phyloP scores from a whole-genome alignment of 1,139 yeast species.

The Diutina neorugosa region DNA sequence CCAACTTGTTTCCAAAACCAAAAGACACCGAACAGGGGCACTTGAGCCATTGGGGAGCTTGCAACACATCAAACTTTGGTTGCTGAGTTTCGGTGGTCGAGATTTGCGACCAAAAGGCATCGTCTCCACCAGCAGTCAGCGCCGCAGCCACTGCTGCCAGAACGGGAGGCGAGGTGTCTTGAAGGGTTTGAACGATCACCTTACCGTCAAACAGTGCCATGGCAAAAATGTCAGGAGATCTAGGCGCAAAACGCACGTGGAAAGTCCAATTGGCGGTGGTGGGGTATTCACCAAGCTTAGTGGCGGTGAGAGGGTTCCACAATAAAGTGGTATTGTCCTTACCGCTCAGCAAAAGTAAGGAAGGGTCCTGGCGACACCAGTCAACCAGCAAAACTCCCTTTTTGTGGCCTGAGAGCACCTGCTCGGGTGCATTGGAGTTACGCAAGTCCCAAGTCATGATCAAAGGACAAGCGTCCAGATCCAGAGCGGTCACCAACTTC shows the following conservation, averaged over 20 bases:
- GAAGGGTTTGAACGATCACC: conserved; percentile 72
- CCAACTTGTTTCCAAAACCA: conserved; percentile 91
- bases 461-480: conserved; percentile 68
- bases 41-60: conserved; percentile 85
- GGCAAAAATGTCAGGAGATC: conserved; percentile 84
- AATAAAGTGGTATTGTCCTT: conserved; percentile 78
- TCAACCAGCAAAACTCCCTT: conserved; percentile 85
- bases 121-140: conserved; percentile 34
- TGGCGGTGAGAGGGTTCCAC: conserved; percentile 79
- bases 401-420: conserved; percentile 64
- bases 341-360: conserved; percentile 74
- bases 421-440: conserved; percentile 82
- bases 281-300: conserved; percentile 76
- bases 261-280: conserved; percentile 92
- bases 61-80: conserved; percentile 38
- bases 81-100: conserved; percentile 68
- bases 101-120: conserved; percentile 67
- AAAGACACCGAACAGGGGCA: conserved; percentile 69
- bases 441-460: conserved; percentile 90
- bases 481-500: conserved; percentile 77
- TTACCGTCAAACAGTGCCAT: conserved; percentile 90
- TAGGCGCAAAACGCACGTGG: conserved; percentile 76
- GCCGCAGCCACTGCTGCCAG: conserved; percentile 1
- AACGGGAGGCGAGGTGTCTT: conserved; percentile 55
- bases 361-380: conserved; percentile 84